phyloP scores from a whole-genome alignment of 768 basidiomycete species.

The Serpula lacrymans region DNA sequence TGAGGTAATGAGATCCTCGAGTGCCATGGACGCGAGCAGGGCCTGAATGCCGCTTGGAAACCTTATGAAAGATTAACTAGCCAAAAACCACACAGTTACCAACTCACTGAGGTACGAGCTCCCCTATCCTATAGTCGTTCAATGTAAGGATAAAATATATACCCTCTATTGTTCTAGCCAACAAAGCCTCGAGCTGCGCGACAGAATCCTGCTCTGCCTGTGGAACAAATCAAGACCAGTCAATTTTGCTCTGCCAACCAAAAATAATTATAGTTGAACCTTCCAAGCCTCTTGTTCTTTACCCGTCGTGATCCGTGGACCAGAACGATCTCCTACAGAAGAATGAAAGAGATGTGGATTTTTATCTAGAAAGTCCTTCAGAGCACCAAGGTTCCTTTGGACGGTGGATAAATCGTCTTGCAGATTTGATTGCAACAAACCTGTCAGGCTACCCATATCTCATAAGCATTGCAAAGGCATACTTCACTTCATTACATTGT shows the following conservation, averaged over 20 bases:
- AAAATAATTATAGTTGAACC: constrained; percentile 37
- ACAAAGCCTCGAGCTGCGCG: constrained; percentile 67
- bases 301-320: constrained; percentile 49
- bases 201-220: constrained; percentile 83
- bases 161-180: constrained; percentile 88
- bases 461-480: not conserved
- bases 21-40: constrained; percentile 67
- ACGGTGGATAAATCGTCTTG: constrained; percentile 59
- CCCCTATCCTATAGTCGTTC: constrained; percentile 86
- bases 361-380: constrained; percentile 74
- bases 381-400: constrained; percentile 74
- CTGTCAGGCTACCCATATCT: constrained; percentile 32
- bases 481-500: constrained; percentile 18
- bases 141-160: constrained; percentile 90
- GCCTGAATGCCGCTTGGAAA: constrained; percentile 74
- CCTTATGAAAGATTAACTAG: constrained; percentile 37
- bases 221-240: constrained; percentile 11
- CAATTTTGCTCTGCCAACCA: not conserved
- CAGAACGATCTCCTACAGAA: constrained; percentile 64
- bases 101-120: constrained; percentile 76
- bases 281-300: constrained; percentile 89
- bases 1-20: constrained; percentile 82
- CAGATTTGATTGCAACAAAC: constrained; percentile 56
- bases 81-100: not conserved
- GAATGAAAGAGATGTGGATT: constrained; percentile 87